Percentiles rank a stretch among this genome's conserved stretches.
Evolutionary conservation across 495 filamentous ascomycete genomes (phyloP).

Genomic region (Lasiosphaeriaceae sp.): DNA sequence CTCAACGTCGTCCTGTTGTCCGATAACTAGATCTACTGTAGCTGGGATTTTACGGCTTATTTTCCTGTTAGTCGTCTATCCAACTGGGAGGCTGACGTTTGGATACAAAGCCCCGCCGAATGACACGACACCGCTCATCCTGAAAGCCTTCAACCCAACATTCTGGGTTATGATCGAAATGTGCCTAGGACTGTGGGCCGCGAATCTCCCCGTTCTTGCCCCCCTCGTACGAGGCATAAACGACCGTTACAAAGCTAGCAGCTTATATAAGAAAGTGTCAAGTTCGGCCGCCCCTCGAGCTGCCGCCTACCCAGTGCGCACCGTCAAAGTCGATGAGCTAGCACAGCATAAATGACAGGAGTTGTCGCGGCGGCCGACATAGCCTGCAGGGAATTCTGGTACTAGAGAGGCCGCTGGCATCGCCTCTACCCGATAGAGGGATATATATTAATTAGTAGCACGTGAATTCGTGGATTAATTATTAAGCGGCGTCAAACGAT

Average conservation of each 20-base stretch:
- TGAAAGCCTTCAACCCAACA: background rate
- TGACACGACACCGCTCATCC: background rate
- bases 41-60: background rate
- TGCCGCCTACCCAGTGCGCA: no score
- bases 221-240: background rate
- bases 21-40: background rate
- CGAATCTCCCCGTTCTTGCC: background rate
- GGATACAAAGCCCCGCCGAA: background rate
- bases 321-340: no score
- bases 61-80: background rate
- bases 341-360: no score
- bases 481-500: no score
- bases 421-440: no score
- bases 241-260: background rate
- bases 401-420: no score
- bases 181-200: background rate
- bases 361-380: no score
- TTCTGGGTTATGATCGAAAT: background rate
- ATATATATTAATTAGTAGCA: no score
- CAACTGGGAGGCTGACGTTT: background rate
- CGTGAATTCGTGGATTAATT: no score
- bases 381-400: no score
- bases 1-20: no score
- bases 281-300: background rate
- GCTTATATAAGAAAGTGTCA: background rate